Conservation (phyloP, 2,329 filamentous ascomycete species). For the Graphium sp. region DNA sequence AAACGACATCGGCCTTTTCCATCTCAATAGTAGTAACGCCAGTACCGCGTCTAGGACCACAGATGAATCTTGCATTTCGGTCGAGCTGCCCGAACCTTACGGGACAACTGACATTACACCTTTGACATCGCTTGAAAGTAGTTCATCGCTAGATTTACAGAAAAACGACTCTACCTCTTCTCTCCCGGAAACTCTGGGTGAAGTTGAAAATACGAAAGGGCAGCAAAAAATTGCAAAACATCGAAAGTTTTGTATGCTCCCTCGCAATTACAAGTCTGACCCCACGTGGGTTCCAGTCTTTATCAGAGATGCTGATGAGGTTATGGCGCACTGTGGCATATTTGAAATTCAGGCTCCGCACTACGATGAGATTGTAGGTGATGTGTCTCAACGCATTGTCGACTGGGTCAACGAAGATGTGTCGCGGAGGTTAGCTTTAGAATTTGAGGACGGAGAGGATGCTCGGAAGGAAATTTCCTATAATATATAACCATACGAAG, state of each 20-base stretch:
- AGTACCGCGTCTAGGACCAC: too few species aligned
- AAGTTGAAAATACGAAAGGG: too few species aligned
- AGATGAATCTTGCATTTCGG: too few species aligned
- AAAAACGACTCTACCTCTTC: too few species aligned
- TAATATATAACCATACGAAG: not conserved
- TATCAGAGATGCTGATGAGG: constrained; percentile 74
- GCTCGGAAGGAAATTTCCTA: not conserved
- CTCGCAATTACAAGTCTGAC: constrained; percentile 41
- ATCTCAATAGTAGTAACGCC: too few species aligned
- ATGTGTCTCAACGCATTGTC: constrained; percentile 50
- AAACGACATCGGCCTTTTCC: too few species aligned
- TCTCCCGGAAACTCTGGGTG: too few species aligned
- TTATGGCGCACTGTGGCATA: constrained; percentile 68
- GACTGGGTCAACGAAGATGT: constrained; percentile 53
- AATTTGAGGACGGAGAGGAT: not conserved
- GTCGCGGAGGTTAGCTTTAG: constrained; percentile 18
- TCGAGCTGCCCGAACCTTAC: too few species aligned
- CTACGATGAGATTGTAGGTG: constrained; percentile 62
- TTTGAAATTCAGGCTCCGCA: constrained; percentile 56
- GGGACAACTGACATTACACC: too few species aligned
- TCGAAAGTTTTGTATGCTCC: constrained; percentile 67
- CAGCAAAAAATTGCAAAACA: too few species aligned
- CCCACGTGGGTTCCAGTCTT: constrained; percentile 61
- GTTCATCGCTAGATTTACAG: too few species aligned
- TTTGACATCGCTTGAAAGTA: too few species aligned